Evolutionary conservation across 768 basidiomycete genomes (phyloP).

Genomic region (Calocybe cyanea): DNA sequence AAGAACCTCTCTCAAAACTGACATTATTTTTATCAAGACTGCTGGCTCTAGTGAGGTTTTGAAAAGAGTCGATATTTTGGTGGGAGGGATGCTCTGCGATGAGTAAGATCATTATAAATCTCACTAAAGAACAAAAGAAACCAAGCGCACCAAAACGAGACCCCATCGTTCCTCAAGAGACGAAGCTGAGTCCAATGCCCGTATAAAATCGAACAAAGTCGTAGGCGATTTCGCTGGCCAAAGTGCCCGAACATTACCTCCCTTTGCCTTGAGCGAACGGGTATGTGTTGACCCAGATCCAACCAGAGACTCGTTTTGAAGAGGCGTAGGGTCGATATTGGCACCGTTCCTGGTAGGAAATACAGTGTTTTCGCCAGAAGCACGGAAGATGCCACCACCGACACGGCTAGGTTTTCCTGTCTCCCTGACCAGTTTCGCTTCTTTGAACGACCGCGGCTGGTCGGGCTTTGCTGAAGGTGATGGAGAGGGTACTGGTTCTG

Average conservation of each 20-base stretch:
- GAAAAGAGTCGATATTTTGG: constrained; percentile 57
- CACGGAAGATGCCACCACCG: constrained; percentile 72
- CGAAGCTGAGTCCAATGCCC: constrained; percentile 46
- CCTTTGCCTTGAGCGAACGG: neutral
- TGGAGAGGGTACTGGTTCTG: constrained; percentile 1
- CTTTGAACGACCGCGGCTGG: constrained; percentile 42
- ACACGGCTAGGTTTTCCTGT: constrained; percentile 39
- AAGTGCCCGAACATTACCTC: neutral
- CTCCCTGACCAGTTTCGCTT: constrained; percentile 57
- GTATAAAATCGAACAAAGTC: constrained; percentile 62
- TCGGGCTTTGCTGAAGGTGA: constrained; percentile 16
- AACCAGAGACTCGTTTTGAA: constrained; percentile 2
- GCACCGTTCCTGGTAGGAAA: constrained; percentile 34
- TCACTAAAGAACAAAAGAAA: neutral
- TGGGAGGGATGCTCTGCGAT: constrained; percentile 50
- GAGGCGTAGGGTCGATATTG: constrained; percentile 5
- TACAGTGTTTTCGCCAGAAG: constrained; percentile 57
- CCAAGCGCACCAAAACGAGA: constrained; percentile 50
- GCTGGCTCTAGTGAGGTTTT: constrained; percentile 67
- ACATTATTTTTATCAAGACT: constrained; percentile 54
- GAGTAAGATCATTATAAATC: neutral
- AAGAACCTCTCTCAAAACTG: constrained; percentile 39
- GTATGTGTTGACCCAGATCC: neutral
- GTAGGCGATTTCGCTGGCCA: constrained; percentile 26
- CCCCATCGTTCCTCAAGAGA: constrained; percentile 49